Evolutionary conservation across 495 filamentous ascomycete species (phyloP).

Genomic region (Usnea hakonensis): DNA sequence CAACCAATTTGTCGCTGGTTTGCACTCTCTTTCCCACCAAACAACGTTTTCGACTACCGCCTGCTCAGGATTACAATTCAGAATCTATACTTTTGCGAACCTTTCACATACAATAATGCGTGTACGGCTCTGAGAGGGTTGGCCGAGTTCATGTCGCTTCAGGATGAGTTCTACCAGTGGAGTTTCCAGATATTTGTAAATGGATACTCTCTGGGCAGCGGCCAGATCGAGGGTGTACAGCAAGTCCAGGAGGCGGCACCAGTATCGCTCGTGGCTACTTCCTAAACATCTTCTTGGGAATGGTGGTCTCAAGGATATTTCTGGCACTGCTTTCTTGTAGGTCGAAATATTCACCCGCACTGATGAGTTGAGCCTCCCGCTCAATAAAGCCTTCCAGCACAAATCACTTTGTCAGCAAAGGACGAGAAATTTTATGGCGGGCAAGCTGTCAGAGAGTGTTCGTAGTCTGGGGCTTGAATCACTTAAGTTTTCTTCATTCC

Average conservation of each 20-base stretch:
- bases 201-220: not conserved
- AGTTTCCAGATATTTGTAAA: not conserved
- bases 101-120: conserved; percentile 5
- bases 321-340: not conserved
- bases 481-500: too few species aligned
- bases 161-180: not conserved
- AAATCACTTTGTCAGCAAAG: not conserved
- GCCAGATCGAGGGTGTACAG: not conserved
- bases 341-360: not conserved
- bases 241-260: not conserved
- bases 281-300: not conserved
- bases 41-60: not conserved
- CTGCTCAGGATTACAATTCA: not conserved
- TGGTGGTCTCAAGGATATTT: not conserved
- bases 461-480: too few species aligned
- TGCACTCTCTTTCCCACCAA: not conserved
- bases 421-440: too few species aligned
- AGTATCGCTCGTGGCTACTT: not conserved
- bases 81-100: not conserved
- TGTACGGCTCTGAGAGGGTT: conserved; percentile 11
- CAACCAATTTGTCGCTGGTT: not conserved
- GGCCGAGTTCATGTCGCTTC: conserved; percentile 1
- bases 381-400: not conserved
- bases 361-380: not conserved
- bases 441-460: too few species aligned